Conservation (phyloP, 345 rosid species). For the Syzygium jambos region DNA sequence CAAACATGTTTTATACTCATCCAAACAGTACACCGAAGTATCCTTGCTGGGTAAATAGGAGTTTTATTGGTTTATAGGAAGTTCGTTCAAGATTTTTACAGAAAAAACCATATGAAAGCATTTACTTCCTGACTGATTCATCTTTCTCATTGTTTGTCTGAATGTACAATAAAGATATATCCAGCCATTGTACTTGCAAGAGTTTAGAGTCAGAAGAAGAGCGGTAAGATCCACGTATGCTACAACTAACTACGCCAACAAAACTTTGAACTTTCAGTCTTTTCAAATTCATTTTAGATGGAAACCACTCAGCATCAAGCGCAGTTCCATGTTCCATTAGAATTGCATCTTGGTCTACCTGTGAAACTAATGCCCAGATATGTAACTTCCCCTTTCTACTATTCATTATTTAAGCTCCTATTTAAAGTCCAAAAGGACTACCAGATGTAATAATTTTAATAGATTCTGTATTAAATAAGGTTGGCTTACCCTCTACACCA, state of each 20-base stretch:
- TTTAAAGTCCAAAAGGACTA: neutral
- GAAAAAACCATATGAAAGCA: neutral
- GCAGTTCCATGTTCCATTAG: neutral
- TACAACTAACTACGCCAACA: neutral
- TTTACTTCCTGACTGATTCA: neutral
- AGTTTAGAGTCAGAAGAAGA: neutral
- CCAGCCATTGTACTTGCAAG: neutral
- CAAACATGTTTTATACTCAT: neutral
- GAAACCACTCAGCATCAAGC: neutral
- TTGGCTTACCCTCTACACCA: conserved; percentile 83
- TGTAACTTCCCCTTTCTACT: neutral
- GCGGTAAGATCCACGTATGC: neutral
- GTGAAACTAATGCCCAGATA: neutral
- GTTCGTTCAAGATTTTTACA: neutral
- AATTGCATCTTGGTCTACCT: neutral
- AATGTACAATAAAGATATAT: neutral
- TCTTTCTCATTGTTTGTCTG: neutral
- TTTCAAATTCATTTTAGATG: neutral
- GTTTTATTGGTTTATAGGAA: neutral
- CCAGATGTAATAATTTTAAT: neutral
- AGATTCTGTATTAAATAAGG: neutral
- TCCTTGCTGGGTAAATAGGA: neutral
- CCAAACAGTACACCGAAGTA: neutral
- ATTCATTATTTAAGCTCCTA: neutral
- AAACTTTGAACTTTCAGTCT: neutral